phyloP scores from a whole-genome alignment of 2,329 filamentous ascomycete species.

The Aureobasidium uvarum region DNA sequence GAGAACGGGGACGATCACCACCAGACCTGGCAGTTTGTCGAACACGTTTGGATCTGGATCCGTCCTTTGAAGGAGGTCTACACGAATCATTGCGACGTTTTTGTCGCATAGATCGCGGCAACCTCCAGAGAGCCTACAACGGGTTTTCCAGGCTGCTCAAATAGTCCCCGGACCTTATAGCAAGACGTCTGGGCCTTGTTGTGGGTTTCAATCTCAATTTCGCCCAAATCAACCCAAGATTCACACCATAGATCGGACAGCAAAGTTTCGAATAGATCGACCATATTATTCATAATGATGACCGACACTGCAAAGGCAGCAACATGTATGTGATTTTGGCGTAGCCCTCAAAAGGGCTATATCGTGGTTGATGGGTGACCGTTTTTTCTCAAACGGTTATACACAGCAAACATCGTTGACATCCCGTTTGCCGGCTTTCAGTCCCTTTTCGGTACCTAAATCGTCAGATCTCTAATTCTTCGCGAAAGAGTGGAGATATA shows the following conservation, averaged over 20 bases:
- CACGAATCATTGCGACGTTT: neutral
- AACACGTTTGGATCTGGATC: slow-evolving; percentile 6
- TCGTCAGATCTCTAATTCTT: neutral
- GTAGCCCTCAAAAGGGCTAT: neutral
- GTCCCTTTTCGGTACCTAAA: neutral
- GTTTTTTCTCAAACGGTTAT: neutral
- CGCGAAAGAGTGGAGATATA: neutral
- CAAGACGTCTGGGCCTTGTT: neutral
- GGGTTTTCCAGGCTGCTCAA: neutral
- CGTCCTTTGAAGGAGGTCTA: too few species aligned
- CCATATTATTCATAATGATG: neutral
- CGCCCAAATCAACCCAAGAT: neutral
- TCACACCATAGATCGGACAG: neutral
- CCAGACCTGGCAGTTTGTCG: neutral
- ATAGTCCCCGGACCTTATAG: neutral
- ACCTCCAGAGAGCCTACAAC: neutral
- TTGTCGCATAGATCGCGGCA: neutral
- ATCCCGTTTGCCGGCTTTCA: neutral
- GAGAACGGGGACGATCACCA: neutral
- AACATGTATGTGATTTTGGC: neutral
- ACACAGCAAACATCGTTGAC: neutral
- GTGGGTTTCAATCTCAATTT: neutral
- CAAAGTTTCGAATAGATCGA: neutral
- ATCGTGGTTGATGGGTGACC: neutral
- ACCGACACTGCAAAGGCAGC: neutral